Evolutionary conservation across 2,329 filamentous ascomycete genomes (phyloP), one percentile per base, ranked within the genome.

Genomic region (Proliferodiscus dingleyae): DNA sequence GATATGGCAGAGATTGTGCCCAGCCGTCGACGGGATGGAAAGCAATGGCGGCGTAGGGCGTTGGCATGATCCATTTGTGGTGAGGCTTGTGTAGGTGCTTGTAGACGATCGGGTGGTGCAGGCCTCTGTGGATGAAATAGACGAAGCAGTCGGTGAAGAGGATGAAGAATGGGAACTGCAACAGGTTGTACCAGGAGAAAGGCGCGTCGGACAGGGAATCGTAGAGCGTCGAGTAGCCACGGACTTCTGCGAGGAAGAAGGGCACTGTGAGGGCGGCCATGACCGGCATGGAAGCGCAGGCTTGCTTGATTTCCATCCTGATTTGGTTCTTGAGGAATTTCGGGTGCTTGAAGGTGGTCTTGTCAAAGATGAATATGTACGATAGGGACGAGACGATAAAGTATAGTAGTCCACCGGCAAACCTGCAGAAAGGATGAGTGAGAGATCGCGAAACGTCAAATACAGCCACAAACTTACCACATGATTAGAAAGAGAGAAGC

Each of bases 1-100:
- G 91, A 71, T 97, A 97, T 1, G 91, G 91, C 37, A 95, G 65
- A 50, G 85, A 87, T 72, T 97, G 91, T 9, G 82, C 77, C 69
- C 85, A 96, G 62, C 91, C 91, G 63, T 97, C 91, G 42, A 96
- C 66, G 1, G 91, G 90, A 72, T 97, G 89, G 78, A 97, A 97
- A 47, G 91, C 91, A 64, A 95, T 87, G 58, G 85, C 89, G 33
- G 91, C 90, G 66, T 81, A 96, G 0, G 91, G 91, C 3, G 89
- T 95, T 3, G 91, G 91, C 88, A 96, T 94, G 69, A 97, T 96
- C 91, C 91, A 97, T 74, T 95, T 96, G 81, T 97, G 91, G 70
- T 97, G 91, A 55, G 89, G 85, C 80, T 97, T 97, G 79, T 97
- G 91, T 40, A 96, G 76, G 56, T 74, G 74, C 73, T 90, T 94